Evolutionary conservation across 1,284 basidiomycete genomes (phyloP), one percentile per base, ranked within the genome.

Genomic region (Tylopilus orsonianus): DNA sequence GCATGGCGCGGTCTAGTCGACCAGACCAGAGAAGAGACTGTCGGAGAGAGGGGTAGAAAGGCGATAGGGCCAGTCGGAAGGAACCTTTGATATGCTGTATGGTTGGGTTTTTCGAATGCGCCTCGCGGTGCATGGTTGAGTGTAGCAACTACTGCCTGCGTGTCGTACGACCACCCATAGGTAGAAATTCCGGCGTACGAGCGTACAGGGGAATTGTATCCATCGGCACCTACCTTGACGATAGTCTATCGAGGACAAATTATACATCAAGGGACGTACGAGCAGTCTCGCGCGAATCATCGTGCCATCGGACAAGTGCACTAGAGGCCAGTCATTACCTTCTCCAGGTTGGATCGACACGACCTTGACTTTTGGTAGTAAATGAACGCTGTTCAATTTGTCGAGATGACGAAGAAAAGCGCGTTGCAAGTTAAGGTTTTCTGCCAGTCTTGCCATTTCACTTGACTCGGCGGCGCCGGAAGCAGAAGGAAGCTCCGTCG

Each of bases 31-130:
- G 95, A 96, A 5, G 90, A 93, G 0, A 78, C 72, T 0, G 82
- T 85, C 1, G 85, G 74, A 1, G 89, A 94, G 57, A 85, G 79
- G 0, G 92, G 95, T 12, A 98, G 79, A 72, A 96, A 98, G 0
- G 95, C 96, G 39, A 99, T 87, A 1, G 97, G 96, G 0, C 97
- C 96, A 4, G 93, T 94, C 1, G 95, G 90, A 26, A 99, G 79
- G 75, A 99, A 99, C 22, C 96, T 79, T 70, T 99, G 97, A 69
- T 90, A 98, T 0, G 93, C 95, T 1, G 86, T 90, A 16, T 83
- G 85, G 62, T 91, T 92, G 1, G 83, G 80, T 5, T 68, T 69
- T 56, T 83, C 74, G 55, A 80, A 80, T 16, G 77, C 67, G 5
- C 77, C 72, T 56, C 80, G 75, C 5, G 85, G 78, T 9, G 75